These are phyloP conservation scores for Botrytis squamosa DNA, from an alignment of 2,329 filamentous ascomycete species.

Conservation along the genomic window DNA sequence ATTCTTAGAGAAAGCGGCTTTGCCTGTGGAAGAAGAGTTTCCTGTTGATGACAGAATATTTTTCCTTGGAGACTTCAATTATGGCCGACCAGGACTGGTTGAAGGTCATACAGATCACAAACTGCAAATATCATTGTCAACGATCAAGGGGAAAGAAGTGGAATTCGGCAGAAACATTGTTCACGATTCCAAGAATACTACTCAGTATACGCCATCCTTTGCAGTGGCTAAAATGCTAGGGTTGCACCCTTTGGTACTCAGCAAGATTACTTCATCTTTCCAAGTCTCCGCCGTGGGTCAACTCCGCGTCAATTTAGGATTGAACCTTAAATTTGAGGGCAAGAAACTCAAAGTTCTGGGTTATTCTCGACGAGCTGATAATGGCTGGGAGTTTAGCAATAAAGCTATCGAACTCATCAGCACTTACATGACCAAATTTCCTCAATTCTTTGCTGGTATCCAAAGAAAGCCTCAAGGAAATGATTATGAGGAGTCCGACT, in stretches of 20 bases:
- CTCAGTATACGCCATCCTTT: constrained; percentile 82
- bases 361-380: constrained; percentile 82
- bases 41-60: constrained; percentile 80
- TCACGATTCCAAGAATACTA: constrained; percentile 63
- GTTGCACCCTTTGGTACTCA: constrained; percentile 82
- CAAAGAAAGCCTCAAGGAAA: constrained; percentile 82
- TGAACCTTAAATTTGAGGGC: constrained; percentile 96
- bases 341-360: constrained; percentile 95
- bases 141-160: constrained; percentile 68
- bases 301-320: constrained; percentile 76
- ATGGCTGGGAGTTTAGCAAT: constrained; percentile 93
- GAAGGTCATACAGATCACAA: constrained; percentile 71
- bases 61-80: constrained; percentile 91
- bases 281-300: constrained; percentile 78
- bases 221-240: constrained; percentile 79
- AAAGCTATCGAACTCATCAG: constrained; percentile 78
- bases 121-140: constrained; percentile 75
- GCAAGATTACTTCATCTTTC: constrained; percentile 95
- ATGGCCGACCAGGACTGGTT: constrained; percentile 85
- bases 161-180: constrained; percentile 81
- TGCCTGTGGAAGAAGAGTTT: constrained; percentile 90
- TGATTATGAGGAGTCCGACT: constrained; percentile 79
- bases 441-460: constrained; percentile 90
- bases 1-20: constrained; percentile 85
- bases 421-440: constrained; percentile 90